These are phyloP conservation scores for Monotropa hypopitys DNA, from an alignment of 179 eudicot species.

Conservation along the genomic window DNA sequence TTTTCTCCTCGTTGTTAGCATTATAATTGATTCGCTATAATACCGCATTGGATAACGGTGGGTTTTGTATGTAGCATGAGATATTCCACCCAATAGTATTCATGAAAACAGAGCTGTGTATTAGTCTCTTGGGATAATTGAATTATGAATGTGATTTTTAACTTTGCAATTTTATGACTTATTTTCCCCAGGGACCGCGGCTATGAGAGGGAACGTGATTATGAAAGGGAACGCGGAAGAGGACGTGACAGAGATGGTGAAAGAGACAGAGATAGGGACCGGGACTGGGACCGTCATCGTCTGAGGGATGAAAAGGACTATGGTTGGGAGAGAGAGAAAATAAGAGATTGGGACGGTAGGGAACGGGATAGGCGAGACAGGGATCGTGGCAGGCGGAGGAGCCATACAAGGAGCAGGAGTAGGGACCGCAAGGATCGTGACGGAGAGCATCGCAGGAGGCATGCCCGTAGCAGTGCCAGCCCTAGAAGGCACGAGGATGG, in stretches of 20 bases:
- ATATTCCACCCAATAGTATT: neutral
- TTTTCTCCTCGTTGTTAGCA: neutral
- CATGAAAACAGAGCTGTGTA: neutral
- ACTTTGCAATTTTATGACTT: neutral
- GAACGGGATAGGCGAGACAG: slow-evolving; percentile 69
- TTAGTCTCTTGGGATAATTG: neutral
- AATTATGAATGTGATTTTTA: neutral
- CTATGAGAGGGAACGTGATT: slow-evolving; percentile 20
- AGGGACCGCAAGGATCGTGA: slow-evolving; percentile 67
- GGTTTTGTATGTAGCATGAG: neutral
- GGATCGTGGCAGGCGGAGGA: slow-evolving; percentile 61
- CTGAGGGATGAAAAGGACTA: slow-evolving; percentile 66
- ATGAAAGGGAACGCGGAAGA: slow-evolving; percentile 8
- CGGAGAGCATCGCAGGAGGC: slow-evolving; percentile 51
- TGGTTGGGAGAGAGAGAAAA: slow-evolving; percentile 56
- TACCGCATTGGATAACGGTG: neutral
- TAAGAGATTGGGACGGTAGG: slow-evolving; percentile 51
- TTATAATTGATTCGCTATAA: neutral
- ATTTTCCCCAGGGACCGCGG: slow-evolving; percentile 37
- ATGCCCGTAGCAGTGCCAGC: slow-evolving; percentile 46
- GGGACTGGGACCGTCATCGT: slow-evolving; percentile 42
- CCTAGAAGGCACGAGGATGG: slow-evolving; percentile 54
- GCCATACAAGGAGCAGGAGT: slow-evolving; percentile 83
- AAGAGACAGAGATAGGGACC: slow-evolving; percentile 33
- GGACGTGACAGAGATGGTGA: slow-evolving; percentile 34